These are phyloP conservation scores for button mushroom (Agaricus bisporus) DNA, from an alignment of 768 basidiomycete genomes.

Conservation along the genomic window DNA sequence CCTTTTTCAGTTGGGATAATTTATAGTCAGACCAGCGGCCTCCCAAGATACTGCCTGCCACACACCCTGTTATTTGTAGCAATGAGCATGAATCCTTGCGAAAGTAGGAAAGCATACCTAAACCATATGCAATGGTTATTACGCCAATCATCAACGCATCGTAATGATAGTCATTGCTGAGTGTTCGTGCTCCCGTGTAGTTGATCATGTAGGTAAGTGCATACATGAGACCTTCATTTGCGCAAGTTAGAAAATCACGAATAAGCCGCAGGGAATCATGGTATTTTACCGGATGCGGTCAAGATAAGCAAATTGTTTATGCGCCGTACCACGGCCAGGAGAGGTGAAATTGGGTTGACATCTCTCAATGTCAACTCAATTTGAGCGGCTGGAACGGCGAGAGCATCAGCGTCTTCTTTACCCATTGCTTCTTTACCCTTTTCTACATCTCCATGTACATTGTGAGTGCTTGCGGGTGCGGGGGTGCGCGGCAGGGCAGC, in stretches of 20 bases:
- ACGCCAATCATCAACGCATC: conserved; percentile 67
- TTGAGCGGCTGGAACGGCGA: conserved; percentile 12
- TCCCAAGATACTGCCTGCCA: conserved; percentile 37
- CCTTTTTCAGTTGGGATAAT: conserved; percentile 29
- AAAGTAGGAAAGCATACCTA: conserved; percentile 32
- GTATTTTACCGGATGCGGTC: conserved; percentile 51
- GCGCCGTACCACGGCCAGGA: conserved; percentile 49
- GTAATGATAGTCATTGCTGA: conserved; percentile 58
- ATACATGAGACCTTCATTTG: conserved; percentile 54
- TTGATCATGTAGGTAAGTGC: conserved; percentile 64
- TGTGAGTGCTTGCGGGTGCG: neutral
- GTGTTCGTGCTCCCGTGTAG: conserved; percentile 71
- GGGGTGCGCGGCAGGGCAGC: neutral
- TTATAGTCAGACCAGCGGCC: conserved; percentile 40
- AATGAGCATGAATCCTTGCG: neutral
- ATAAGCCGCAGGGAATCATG: neutral
- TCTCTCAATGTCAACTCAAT: conserved; percentile 59
- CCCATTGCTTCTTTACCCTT: conserved; percentile 12
- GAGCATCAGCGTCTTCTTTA: conserved; percentile 11
- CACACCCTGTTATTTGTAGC: conserved; percentile 21
- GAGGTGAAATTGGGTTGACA: conserved; percentile 68
- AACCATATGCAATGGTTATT: conserved; percentile 69
- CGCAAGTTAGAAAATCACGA: neutral
- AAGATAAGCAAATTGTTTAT: conserved; percentile 66
- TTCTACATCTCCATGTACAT: conserved; percentile 16